Evolutionary conservation across 2,329 filamentous ascomycete genomes (phyloP).

Genomic region (Incumbomyces delicatus): DNA sequence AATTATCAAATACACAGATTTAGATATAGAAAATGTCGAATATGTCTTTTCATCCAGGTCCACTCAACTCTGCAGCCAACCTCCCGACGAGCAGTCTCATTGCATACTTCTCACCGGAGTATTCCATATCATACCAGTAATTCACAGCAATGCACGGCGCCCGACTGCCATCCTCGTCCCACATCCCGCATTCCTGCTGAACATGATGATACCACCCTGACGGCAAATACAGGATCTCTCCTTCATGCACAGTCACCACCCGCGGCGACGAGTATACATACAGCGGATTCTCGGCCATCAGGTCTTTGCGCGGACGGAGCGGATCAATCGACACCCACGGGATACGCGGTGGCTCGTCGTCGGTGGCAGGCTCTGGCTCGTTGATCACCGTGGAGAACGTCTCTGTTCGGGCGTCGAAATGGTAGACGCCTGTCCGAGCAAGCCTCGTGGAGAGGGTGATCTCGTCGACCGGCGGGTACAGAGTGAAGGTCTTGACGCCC

Average conservation of each 20-base stretch:
- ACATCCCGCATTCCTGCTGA: constrained; percentile 16
- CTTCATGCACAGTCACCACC: constrained; percentile 15
- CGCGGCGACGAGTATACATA: constrained; percentile 14
- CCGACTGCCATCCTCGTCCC: constrained; percentile 10
- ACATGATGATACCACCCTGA: constrained; percentile 22
- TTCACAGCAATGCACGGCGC: constrained; percentile 21
- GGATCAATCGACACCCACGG: constrained; percentile 20
- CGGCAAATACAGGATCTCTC: constrained; percentile 19
- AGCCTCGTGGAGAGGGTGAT: constrained; percentile 13
- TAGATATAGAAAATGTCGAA: neutral
- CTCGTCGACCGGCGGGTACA: constrained; percentile 20
- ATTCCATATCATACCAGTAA: constrained; percentile 23
- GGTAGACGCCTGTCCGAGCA: constrained; percentile 12
- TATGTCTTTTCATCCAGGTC: neutral
- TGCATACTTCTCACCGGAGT: constrained; percentile 35
- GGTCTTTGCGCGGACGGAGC: neutral
- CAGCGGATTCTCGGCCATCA: constrained; percentile 7
- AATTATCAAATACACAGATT: neutral
- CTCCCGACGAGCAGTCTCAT: constrained; percentile 31
- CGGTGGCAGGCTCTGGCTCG: too few species aligned
- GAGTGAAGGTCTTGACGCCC: constrained; percentile 18
- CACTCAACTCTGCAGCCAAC: constrained; percentile 10
- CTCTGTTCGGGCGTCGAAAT: neutral
- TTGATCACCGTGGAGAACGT: neutral
- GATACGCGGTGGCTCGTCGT: constrained; percentile 8